These are phyloP conservation scores for Penicillium sp. DNA, from an alignment of 2,329 filamentous ascomycete species.

Conservation along the genomic window DNA sequence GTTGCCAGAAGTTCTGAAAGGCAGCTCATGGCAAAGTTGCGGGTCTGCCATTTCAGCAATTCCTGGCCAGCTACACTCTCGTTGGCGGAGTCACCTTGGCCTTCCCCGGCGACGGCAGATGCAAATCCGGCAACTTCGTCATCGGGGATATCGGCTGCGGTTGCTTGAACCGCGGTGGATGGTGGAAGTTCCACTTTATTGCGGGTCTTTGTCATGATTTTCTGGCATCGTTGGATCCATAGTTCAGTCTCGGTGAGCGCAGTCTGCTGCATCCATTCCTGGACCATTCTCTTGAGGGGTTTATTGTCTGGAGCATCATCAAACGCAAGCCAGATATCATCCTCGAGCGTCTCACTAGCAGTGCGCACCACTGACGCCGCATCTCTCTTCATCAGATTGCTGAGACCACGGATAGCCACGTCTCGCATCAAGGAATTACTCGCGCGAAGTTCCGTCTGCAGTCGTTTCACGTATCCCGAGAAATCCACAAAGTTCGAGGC, in stretches of 20 bases:
- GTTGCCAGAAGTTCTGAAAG: conserved; percentile 76
- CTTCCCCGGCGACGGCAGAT: conserved; percentile 59
- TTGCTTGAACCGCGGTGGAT: conserved; percentile 38
- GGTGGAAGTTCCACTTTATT: conserved; percentile 51
- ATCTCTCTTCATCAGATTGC: conserved; percentile 92
- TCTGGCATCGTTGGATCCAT: conserved; percentile 90
- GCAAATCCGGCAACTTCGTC: conserved; percentile 97
- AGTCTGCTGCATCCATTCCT: conserved; percentile 91
- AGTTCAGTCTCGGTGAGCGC: conserved; percentile 69
- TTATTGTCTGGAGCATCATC: conserved; percentile 72
- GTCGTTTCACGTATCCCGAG: conserved; percentile 70
- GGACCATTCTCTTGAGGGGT: conserved; percentile 78
- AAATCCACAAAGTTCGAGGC: conserved; percentile 85
- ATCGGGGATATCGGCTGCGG: conserved; percentile 77
- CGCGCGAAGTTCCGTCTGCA: conserved; percentile 74
- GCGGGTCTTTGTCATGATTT: conserved; percentile 81
- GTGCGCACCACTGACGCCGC: conserved; percentile 74
- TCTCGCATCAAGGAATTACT: conserved; percentile 66
- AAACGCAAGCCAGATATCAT: conserved; percentile 84
- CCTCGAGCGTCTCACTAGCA: conserved; percentile 74
- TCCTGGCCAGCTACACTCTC: conserved; percentile 65
- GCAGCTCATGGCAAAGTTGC: conserved; percentile 87
- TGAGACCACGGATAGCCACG: conserved; percentile 79
- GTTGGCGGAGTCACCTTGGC: conserved; percentile 53
- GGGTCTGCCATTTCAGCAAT: conserved; percentile 88